Conservation (phyloP, 2,329 filamentous ascomycete genomes). For the Huntiella abstrusa region DNA sequence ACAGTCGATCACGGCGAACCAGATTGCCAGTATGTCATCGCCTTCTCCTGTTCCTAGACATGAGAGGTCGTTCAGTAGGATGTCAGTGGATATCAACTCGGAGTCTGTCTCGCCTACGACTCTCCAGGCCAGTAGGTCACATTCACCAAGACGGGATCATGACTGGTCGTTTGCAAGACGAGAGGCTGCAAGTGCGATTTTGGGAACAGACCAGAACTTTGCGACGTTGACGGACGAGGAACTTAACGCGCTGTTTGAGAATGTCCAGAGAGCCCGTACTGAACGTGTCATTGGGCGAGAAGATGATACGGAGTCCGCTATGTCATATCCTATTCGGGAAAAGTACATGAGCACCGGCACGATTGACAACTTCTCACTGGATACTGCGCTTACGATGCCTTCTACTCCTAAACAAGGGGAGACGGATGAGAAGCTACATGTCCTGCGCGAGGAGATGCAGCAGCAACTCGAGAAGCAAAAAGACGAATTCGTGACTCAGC, state of each 20-base stretch:
- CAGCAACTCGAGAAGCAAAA: conserved; percentile 66
- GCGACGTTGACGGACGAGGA: conserved; percentile 83
- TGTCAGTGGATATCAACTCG: conserved; percentile 54
- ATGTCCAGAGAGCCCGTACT: conserved; percentile 74
- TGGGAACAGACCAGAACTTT: conserved; percentile 84
- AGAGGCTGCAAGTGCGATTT: conserved; percentile 78
- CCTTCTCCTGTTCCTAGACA: conserved; percentile 25
- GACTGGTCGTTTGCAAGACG: conserved; percentile 89
- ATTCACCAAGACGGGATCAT: conserved; percentile 62
- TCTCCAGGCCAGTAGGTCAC: conserved; percentile 37
- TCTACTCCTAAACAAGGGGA: conserved; percentile 71
- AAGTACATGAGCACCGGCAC: conserved; percentile 94
- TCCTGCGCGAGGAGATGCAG: conserved; percentile 69
- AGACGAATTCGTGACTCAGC: conserved; percentile 60
- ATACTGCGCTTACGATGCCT: conserved; percentile 85
- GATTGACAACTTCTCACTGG: conserved; percentile 86
- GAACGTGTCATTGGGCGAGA: conserved; percentile 54
- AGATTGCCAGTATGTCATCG: conserved; percentile 31
- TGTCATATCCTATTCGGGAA: conserved; percentile 73
- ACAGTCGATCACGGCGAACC: conserved; percentile 49
- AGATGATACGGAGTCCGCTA: conserved; percentile 77
- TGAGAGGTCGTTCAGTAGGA: conserved; percentile 62
- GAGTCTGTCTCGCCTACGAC: background rate
- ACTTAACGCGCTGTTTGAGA: conserved; percentile 80
- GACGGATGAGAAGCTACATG: conserved; percentile 53